Evolutionary conservation across 805 yeast species (phyloP).

Genomic region (Clavispora vitiphila): DNA sequence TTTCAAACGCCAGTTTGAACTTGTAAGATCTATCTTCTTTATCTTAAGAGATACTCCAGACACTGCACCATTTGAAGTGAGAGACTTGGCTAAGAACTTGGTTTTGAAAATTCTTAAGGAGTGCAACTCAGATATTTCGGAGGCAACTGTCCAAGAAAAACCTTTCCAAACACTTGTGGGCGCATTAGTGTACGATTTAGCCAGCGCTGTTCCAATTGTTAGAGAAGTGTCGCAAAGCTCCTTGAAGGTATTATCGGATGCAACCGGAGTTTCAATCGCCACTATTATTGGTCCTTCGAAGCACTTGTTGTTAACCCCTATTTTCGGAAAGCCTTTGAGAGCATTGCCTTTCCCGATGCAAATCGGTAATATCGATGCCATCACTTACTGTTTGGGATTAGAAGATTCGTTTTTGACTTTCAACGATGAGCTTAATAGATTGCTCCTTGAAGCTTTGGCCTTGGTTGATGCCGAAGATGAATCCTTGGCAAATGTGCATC

Average conservation of each 20-base stretch:
- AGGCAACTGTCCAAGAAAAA: slow-evolving; percentile 60
- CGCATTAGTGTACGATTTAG: slow-evolving; percentile 87
- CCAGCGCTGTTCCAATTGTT: slow-evolving; percentile 80
- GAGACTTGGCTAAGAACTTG: slow-evolving; percentile 64
- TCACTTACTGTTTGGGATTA: slow-evolving; percentile 81
- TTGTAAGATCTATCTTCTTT: slow-evolving; percentile 81
- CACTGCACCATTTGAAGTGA: slow-evolving; percentile 79
- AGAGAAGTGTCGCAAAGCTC: slow-evolving; percentile 77
- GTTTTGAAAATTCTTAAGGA: slow-evolving; percentile 58
- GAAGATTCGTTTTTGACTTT: slow-evolving; percentile 79
- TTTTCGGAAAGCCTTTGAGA: slow-evolving; percentile 92
- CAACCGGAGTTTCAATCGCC: slow-evolving; percentile 64
- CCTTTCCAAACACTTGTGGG: slow-evolving; percentile 79
- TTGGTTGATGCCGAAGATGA: slow-evolving; percentile 98
- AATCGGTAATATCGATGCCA: slow-evolving; percentile 96
- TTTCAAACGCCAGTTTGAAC: slow-evolving; percentile 71
- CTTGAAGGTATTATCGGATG: slow-evolving; percentile 60
- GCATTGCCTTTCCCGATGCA: slow-evolving; percentile 99
- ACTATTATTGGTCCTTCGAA: slow-evolving; percentile 80
- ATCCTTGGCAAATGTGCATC: slow-evolving; percentile 80
- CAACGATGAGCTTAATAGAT: slow-evolving; percentile 81
- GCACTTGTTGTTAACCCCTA: slow-evolving; percentile 79
- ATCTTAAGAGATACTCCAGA: slow-evolving; percentile 85
- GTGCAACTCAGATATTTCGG: slow-evolving; percentile 59
- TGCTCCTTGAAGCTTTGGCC: slow-evolving; percentile 86